Evolutionary conservation across 805 yeast genomes (phyloP), one percentile per base, ranked within the genome.

Genomic region (Naumovozyma baii): DNA sequence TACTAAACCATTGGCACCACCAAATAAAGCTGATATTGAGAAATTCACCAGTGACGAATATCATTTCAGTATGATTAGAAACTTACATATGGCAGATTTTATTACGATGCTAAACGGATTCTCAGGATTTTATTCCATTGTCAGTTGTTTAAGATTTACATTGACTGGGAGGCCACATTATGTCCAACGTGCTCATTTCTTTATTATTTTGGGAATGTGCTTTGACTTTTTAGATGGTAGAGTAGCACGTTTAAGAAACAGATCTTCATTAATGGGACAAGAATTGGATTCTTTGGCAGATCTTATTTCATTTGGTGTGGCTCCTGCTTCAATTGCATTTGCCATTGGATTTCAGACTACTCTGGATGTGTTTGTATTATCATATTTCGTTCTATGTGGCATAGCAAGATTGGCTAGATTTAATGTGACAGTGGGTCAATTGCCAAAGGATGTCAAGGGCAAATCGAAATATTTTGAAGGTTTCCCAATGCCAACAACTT

Each of bases 271-370:
- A 40, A 84, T 92, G 83, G 98, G 98, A 44, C 97, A 92, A 64
- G 98, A 92, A 66, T 74, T 92, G 54, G 98, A 92, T 59, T 88
- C 96, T 1, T 72, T 92, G 52, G 98, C 98, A 17, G 98, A 92
- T 64, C 74, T 92, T 54, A 75, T 90, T 29, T 84, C 95, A 10
- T 92, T 92, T 60, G 94, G 96, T 46, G 95, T 90, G 26, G 88
- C 95, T 2, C 98, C 98, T 2, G 95, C 96, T 3, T 72, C 86
- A 13, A 80, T 85, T 60, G 98, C 94, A 3, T 92, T 87, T 61
- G 78, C 88, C 34, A 75, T 88, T 56, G 98, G 98, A 3, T 76
- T 88, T 59, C 84, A 84, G 54, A 68, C 95, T 4, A 82, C 94
- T 0, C 57, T 79, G 13, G 98, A 92, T 58, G 83, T 80, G 3